Percentiles rank a stretch among this genome's conserved stretches.
Evolutionary conservation across 2,329 filamentous ascomycete genomes (phyloP).

Genomic region (Rutstroemia sp.): DNA sequence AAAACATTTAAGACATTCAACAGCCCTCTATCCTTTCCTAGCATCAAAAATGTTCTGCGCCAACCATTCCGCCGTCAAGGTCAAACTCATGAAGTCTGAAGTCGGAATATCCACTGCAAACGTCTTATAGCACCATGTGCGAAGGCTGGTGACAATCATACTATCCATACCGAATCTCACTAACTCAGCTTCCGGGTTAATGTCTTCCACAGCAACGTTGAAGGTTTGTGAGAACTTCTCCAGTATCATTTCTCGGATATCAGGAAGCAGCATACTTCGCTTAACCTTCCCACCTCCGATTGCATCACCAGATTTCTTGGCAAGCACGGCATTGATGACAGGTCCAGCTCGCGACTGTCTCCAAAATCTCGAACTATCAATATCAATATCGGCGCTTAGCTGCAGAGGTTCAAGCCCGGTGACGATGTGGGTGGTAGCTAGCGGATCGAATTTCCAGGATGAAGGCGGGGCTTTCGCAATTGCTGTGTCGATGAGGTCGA

Average conservation of each 20-base stretch:
- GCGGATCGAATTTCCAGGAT: not conserved
- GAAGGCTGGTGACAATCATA: slow-evolving; percentile 20
- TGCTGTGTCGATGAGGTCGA: slow-evolving; percentile 21
- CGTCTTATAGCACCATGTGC: slow-evolving; percentile 32
- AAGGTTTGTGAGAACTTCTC: slow-evolving; percentile 40
- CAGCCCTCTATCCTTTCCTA: not conserved
- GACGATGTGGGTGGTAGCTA: not conserved
- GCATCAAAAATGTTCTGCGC: not conserved
- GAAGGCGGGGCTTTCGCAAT: not conserved
- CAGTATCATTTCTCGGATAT: slow-evolving; percentile 33
- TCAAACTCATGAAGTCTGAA: not conserved
- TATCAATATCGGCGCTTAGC: not conserved
- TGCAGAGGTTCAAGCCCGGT: not conserved
- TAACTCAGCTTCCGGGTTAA: slow-evolving; percentile 36
- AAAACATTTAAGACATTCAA: no score
- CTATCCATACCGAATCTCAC: slow-evolving; percentile 34
- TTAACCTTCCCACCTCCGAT: not conserved
- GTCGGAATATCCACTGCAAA: slow-evolving; percentile 31
- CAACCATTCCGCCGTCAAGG: not conserved
- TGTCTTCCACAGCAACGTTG: slow-evolving; percentile 38
- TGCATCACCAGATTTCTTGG: not conserved
- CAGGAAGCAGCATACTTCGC: not conserved
- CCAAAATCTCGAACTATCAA: not conserved
- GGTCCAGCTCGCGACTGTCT: not conserved
- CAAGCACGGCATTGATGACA: not conserved